Conservation (phyloP, 352 stramenopile species). For the Poterioochromonas sp. region DNA sequence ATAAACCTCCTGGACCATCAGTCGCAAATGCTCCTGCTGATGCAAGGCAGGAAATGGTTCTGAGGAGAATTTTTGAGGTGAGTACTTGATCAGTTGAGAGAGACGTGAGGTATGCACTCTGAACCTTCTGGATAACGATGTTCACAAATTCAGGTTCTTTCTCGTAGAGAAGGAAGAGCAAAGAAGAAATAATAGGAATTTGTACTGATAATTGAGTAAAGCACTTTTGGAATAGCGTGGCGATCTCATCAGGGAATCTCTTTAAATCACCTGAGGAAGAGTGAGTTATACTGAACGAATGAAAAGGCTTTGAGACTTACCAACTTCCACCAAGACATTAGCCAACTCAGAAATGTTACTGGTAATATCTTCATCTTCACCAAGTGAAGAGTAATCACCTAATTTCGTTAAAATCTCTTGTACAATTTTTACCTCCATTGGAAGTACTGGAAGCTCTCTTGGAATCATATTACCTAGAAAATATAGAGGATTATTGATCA, state of each 20-base stretch:
- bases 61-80: not conserved
- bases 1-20: not conserved
- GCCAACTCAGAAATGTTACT: not conserved
- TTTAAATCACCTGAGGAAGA: not conserved
- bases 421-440: not conserved
- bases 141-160: not conserved
- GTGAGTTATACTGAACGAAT: not conserved
- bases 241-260: not conserved
- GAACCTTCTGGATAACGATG: not conserved
- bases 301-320: not conserved
- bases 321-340: not conserved
- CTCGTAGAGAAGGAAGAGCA: not conserved
- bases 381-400: not conserved
- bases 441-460: not conserved
- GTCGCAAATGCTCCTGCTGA: not conserved
- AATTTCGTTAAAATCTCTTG: not conserved
- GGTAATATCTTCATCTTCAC: not conserved
- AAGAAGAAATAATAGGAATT: not conserved
- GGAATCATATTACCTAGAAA: not conserved
- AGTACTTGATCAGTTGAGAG: not conserved
- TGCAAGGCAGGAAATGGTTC: not conserved
- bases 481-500: not conserved
- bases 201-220: constrained; percentile 3
- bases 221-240: not conserved
- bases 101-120: not conserved